These are phyloP conservation scores for Globisporangium rhizosaccharum DNA, from an alignment of 352 stramenopile species.

Conservation along the genomic window DNA sequence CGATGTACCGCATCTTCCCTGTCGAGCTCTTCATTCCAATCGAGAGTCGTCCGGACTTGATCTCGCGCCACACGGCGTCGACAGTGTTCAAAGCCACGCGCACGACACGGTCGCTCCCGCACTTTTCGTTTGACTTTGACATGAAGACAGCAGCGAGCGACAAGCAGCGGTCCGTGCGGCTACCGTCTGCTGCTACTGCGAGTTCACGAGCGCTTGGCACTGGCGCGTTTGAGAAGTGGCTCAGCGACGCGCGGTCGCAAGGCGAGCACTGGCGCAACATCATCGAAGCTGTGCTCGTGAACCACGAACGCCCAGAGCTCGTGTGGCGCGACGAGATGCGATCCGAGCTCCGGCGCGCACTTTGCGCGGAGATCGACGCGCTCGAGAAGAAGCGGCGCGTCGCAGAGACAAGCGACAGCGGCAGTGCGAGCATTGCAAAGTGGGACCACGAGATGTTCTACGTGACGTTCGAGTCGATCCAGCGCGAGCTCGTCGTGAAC, in stretches of 20 bases:
- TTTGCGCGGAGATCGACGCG: conserved; percentile 47
- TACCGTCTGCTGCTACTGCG: conserved; percentile 28
- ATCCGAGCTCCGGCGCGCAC: conserved; percentile 44
- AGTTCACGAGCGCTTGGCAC: conserved; percentile 30
- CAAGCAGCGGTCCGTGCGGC: conserved; percentile 19
- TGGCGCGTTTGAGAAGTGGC: conserved; percentile 57
- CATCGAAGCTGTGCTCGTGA: conserved; percentile 44
- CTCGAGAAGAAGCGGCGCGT: conserved; percentile 30
- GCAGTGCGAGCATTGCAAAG: conserved; percentile 20
- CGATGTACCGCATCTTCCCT: conserved; percentile 73
- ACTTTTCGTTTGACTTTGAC: conserved; percentile 71
- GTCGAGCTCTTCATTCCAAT: conserved; percentile 75
- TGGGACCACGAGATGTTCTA: conserved; percentile 85
- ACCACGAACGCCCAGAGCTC: conserved; percentile 62
- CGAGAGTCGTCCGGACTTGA: conserved; percentile 44
- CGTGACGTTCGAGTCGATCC: conserved; percentile 67
- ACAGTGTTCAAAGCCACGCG: conserved; percentile 33
- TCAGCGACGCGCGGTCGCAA: conserved; percentile 55
- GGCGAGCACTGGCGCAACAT: conserved; percentile 74
- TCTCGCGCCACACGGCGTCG: conserved; percentile 53
- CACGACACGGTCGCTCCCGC: conserved; percentile 42
- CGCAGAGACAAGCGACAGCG: conserved; percentile 7
- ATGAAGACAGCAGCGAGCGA: conserved; percentile 31
- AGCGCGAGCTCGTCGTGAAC: conserved; percentile 72
- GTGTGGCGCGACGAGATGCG: conserved; percentile 73